Percentiles rank a stretch among this genome's conserved stretches.
Evolutionary conservation across 2,329 filamentous ascomycete genomes (phyloP).

Genomic region (Alternaria ventricosa): DNA sequence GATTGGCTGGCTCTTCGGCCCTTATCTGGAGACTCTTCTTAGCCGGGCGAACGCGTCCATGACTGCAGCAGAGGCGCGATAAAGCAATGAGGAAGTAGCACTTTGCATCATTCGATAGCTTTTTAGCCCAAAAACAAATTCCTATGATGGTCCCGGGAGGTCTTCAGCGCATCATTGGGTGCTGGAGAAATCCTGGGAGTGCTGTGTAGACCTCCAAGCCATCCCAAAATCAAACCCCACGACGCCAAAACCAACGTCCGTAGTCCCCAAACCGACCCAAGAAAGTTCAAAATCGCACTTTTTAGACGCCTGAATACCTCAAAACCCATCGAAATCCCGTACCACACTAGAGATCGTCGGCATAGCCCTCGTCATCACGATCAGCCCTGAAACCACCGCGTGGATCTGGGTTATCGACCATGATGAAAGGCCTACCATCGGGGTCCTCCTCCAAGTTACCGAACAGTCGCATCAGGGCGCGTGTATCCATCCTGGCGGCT

Average conservation of each 20-base stretch:
- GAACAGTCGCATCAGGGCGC: conserved; percentile 56
- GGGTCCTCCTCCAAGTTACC: conserved; percentile 50
- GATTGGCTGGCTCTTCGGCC: conserved; percentile 11
- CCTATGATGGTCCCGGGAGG: not conserved
- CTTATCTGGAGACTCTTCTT: conserved; percentile 9
- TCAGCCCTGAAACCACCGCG: conserved; percentile 41
- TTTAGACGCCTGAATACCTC: not conserved
- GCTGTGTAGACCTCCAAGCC: not conserved
- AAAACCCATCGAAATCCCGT: not conserved
- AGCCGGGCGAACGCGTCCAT: conserved; percentile 2
- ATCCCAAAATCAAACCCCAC: not conserved
- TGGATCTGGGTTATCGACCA: conserved; percentile 45
- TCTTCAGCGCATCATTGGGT: not conserved
- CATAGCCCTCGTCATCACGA: conserved; percentile 41
- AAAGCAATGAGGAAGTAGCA: not conserved
- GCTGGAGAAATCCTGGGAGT: not conserved
- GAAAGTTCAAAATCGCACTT: not conserved
- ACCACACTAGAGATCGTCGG: conserved; percentile 30
- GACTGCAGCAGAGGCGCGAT: conserved; percentile 1
- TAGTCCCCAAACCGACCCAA: not conserved
- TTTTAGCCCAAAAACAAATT: not conserved
- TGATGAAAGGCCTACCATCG: conserved; percentile 50
- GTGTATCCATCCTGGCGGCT: conserved; percentile 35
- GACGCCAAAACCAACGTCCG: not conserved
- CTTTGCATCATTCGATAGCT: not conserved